These are phyloP conservation scores for Leucosporidium scottii DNA, from an alignment of 768 basidiomycete genomes.

Conservation along the genomic window DNA sequence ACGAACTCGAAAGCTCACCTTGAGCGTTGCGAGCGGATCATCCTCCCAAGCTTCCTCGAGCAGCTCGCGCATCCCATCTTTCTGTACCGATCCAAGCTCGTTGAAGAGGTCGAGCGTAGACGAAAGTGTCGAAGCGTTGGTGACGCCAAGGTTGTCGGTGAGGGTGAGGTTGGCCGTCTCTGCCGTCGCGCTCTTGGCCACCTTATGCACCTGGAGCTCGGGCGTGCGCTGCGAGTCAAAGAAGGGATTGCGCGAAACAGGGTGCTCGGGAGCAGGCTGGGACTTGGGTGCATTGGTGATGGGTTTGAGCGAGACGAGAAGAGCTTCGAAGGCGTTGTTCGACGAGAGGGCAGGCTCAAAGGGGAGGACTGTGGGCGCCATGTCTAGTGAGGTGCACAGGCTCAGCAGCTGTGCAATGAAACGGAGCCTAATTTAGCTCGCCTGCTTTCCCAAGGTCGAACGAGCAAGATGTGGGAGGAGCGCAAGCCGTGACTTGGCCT, in stretches of 20 bases:
- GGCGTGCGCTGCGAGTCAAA: neutral
- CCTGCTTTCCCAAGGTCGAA: too few species aligned
- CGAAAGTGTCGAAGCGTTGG: conserved; percentile 1
- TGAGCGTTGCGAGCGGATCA: conserved; percentile 22
- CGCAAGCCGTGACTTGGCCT: too few species aligned
- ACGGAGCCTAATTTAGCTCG: too few species aligned
- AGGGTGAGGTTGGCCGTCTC: neutral
- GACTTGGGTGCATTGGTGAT: neutral
- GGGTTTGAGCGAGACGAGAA: neutral
- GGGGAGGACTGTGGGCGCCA: neutral
- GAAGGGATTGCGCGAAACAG: neutral
- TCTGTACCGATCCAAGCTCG: neutral
- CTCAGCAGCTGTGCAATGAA: neutral
- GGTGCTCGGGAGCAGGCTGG: neutral
- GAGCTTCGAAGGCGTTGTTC: neutral
- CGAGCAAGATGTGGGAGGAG: too few species aligned
- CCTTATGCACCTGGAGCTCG: neutral
- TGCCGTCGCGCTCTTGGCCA: neutral
- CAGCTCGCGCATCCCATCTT: neutral
- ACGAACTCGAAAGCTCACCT: too few species aligned
- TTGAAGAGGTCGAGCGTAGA: conserved; percentile 7
- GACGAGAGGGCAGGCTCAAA: neutral
- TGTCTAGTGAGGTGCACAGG: neutral
- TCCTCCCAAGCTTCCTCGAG: neutral
- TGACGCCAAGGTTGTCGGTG: conserved; percentile 7